Evolutionary conservation across 2,329 filamentous ascomycete genomes (phyloP).

Genomic region (Aureobasidium sp.): DNA sequence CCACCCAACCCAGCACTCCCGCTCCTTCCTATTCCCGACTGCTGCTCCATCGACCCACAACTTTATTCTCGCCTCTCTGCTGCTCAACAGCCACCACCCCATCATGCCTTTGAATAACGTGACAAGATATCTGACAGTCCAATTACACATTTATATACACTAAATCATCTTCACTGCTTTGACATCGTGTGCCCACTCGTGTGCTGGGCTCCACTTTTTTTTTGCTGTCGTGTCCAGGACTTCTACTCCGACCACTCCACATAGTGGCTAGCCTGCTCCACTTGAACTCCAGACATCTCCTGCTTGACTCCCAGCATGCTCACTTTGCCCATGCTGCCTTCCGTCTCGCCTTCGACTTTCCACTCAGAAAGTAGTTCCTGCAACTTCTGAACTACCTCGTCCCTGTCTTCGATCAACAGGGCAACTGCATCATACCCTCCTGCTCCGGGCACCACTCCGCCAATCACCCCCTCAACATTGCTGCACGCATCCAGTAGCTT

Average conservation of each 20-base stretch:
- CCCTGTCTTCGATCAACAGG: constrained; percentile 68
- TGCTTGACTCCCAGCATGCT: constrained; percentile 63
- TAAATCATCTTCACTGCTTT: neutral
- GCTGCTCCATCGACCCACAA: neutral
- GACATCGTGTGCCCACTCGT: neutral
- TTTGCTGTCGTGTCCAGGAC: neutral
- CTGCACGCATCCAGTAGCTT: constrained; percentile 70
- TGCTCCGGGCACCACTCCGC: constrained; percentile 87
- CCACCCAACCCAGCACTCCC: neutral
- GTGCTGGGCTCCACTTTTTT: constrained; percentile 1
- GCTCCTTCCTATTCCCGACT: neutral
- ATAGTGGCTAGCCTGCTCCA: constrained; percentile 36
- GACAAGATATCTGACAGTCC: neutral
- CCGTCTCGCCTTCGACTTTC: constrained; percentile 40
- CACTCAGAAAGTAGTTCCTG: constrained; percentile 59
- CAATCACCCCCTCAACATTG: constrained; percentile 69
- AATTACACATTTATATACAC: neutral
- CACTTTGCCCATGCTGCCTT: constrained; percentile 47
- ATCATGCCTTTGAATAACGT: too few species aligned
- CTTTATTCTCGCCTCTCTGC: neutral
- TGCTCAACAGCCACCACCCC: neutral
- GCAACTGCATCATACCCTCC: constrained; percentile 89
- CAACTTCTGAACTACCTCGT: constrained; percentile 54
- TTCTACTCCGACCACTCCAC: constrained; percentile 31
- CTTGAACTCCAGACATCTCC: constrained; percentile 59